These are phyloP conservation scores for Eimeria falciformis DNA, from an alignment of 169 alveolate genomes.

Conservation along the genomic window DNA sequence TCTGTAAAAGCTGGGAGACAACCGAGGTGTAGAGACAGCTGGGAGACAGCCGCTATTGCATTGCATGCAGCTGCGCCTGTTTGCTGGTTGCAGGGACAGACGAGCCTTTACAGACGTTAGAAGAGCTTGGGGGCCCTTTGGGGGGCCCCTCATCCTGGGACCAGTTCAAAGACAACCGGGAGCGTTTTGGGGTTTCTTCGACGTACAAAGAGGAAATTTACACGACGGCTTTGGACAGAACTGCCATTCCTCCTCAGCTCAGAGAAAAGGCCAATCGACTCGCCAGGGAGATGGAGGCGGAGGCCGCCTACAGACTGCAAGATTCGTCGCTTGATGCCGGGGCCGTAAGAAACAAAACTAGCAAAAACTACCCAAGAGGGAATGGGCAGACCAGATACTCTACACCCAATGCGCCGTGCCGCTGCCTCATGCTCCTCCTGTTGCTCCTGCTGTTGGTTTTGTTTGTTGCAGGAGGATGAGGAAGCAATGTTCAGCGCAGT, in stretches of 20 bases:
- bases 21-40: not conserved
- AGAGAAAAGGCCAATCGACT: constrained; percentile 46
- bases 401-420: not conserved
- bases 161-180: constrained; percentile 63
- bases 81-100: not conserved
- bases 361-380: not conserved
- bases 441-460: not conserved
- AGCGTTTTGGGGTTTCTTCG: constrained; percentile 59
- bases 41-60: not conserved
- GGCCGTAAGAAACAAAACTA: not conserved
- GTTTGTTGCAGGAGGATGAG: constrained; percentile 17
- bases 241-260: constrained; percentile 43
- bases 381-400: not conserved
- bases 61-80: not conserved
- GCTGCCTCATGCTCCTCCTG: not conserved
- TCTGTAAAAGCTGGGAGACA: too few species aligned
- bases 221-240: constrained; percentile 64
- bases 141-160: constrained; percentile 46
- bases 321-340: not conserved
- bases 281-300: constrained; percentile 64
- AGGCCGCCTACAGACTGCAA: not conserved
- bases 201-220: constrained; percentile 70
- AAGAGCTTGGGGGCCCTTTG: not conserved
- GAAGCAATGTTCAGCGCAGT: constrained; percentile 61
- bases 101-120: not conserved